Base-by-base conservation (phyloP, 1,284 basidiomycete genomes). In the Sanghuangporus sanghuang region DNA sequence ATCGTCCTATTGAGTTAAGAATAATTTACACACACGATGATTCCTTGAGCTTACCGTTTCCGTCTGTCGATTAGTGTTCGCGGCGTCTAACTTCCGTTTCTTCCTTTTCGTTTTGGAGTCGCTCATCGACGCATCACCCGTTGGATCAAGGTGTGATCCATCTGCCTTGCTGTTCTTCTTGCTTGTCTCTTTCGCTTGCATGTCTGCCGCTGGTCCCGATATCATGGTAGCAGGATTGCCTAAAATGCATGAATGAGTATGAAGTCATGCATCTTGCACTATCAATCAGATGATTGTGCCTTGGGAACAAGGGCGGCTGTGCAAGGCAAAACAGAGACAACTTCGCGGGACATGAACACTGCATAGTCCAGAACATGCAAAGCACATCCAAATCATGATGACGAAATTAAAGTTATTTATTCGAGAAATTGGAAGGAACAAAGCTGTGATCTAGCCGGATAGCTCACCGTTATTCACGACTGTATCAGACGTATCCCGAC, bases 31-130 rank as follows among this genome's bases (percentile, higher is more conserved):
- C 27, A 1, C 23, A 52, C 8, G 32, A 16, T 16, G 8, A 38
- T 23, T 23, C 35, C 32, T 32, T 38, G 53, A 54, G 36, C 53
- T 14, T 39, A 54, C 53, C 32, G 14, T 32, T 32, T 54, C n/a
- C 3, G 36, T 54, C 53, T 54, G 12, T 38, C n/a, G 3, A 7
- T 38, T 16, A 5, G 12, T 54, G 16, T 35, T 36, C 36, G 36
- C 6, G 14, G 36, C 53, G 32, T 54, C 53, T 54, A 38, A 36
- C 53, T 62, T 70, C 14, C 57, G 40, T 44, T 66, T 68, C 14
- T 64, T 59, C 62, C 39, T 46, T 42, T 57, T 56, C 66, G 16
- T 70, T 64, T 65, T 64, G 12, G 62, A 59, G 63, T 68, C 67
- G 62, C 65, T 60, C n/a, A 53, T 44, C 35, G 46, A 48, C 16